Percentiles rank a stretch among this genome's conserved stretches.
Evolutionary conservation across 176 grass and related monocot species (phyloP).

Genomic region (Bothriochloa decipiens): DNA sequence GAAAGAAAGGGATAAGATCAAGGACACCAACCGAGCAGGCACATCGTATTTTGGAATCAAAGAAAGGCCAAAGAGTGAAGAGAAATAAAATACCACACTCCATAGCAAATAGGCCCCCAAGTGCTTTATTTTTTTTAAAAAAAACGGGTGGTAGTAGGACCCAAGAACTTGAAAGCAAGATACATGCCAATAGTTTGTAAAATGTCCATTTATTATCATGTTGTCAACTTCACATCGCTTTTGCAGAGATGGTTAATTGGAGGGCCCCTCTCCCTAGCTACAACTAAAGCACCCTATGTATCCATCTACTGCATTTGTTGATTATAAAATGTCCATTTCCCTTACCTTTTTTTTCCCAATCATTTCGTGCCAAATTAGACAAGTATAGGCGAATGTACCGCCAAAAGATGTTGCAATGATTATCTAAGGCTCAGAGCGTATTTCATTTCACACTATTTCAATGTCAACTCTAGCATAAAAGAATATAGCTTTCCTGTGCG

Average conservation of each 20-base stretch:
- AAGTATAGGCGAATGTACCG: not conserved
- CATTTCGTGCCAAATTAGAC: conserved; percentile 1
- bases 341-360: not conserved
- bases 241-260: not conserved
- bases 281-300: conserved; percentile 4
- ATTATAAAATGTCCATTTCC: not conserved
- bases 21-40: not conserved
- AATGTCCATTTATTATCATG: conserved; percentile 1
- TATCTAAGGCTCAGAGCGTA: not conserved
- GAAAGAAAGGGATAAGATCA: conserved; percentile 35
- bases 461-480: not conserved
- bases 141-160: conserved; percentile 6
- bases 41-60: conserved; percentile 33
- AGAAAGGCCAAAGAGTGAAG: not conserved
- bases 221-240: not conserved
- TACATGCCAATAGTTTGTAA: not conserved
- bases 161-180: conserved; percentile 32
- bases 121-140: not conserved
- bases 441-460: not conserved
- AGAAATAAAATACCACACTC: conserved; percentile 18
- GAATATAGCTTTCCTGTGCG: not conserved
- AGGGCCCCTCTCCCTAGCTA: not conserved
- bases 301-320: not conserved
- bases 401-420: not conserved
- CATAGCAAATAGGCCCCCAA: not conserved